Percentiles rank a stretch among this genome's conserved stretches.
phyloP scores from a whole-genome alignment of 495 filamentous ascomycete species.

The Xylaria flabelliformis region DNA sequence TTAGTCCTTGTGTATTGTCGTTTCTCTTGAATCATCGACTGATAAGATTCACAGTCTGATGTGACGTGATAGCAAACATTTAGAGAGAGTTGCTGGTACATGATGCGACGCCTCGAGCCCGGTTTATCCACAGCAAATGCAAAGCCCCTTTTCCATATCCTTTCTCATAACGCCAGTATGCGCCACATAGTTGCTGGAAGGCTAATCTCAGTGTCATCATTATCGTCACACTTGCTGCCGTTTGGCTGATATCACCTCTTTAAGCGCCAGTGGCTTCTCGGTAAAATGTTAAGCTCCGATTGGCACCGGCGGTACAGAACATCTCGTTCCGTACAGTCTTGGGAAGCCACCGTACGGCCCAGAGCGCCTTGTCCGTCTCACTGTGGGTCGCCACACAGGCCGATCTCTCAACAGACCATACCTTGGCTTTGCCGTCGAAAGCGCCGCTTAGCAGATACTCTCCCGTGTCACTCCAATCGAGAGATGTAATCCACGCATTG shows the following conservation, averaged over 20 bases:
- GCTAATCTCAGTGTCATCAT: constrained; percentile 11
- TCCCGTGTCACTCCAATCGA: constrained; percentile 94
- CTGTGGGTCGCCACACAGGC: constrained; percentile 91
- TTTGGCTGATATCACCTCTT: neutral
- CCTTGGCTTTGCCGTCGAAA: constrained; percentile 91
- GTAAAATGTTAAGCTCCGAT: constrained; percentile 83
- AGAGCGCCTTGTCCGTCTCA: constrained; percentile 85
- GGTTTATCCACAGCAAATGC: constrained; percentile 21
- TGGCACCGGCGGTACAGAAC: constrained; percentile 86
- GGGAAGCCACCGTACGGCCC: constrained; percentile 88
- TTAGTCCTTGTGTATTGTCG: neutral
- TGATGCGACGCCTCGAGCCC: neutral
- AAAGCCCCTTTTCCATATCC: constrained; percentile 33
- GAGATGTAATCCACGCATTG: constrained; percentile 81
- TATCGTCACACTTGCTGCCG: neutral
- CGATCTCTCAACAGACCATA: constrained; percentile 86
- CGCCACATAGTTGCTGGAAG: constrained; percentile 19
- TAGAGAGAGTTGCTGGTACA: neutral
- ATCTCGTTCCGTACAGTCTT: constrained; percentile 74
- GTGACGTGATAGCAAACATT: constrained; percentile 12
- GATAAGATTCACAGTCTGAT: neutral
- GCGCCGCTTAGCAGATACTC: constrained; percentile 89
- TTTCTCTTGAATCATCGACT: neutral
- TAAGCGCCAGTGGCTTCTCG: constrained; percentile 84
- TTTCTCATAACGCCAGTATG: constrained; percentile 36